phyloP scores from a whole-genome alignment of 2,329 filamentous ascomycete species.

The Aureobasidium pullulans region DNA sequence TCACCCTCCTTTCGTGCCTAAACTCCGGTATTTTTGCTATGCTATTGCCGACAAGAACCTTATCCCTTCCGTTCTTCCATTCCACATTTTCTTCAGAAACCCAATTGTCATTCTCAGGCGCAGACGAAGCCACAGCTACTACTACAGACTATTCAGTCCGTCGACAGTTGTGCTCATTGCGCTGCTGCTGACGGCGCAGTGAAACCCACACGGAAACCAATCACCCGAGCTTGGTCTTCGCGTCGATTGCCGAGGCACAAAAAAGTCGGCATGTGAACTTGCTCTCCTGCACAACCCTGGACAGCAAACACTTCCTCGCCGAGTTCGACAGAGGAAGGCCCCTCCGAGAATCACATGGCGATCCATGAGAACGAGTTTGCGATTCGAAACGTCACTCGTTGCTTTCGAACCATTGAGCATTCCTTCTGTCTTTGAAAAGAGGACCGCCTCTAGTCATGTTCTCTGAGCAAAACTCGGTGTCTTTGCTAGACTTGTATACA shows the following conservation, averaged over 20 bases:
- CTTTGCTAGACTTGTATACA: too few species aligned
- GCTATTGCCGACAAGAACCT: background rate
- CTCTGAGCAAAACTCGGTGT: too few species aligned
- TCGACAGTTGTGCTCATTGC: background rate
- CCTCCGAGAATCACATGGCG: too few species aligned
- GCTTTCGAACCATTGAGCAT: too few species aligned
- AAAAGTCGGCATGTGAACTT: slow-evolving; percentile 2
- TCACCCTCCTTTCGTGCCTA: background rate
- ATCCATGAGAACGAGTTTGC: too few species aligned
- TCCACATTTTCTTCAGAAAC: background rate
- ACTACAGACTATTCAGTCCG: background rate
- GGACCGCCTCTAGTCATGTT: too few species aligned
- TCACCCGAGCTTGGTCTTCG: background rate
- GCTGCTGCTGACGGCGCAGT: background rate
- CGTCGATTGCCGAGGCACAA: background rate
- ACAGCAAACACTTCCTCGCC: too few species aligned
- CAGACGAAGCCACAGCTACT: background rate
- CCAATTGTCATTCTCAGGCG: background rate
- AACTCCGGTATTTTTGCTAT: background rate
- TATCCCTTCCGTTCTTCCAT: background rate
- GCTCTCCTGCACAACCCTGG: background rate
- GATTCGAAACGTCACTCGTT: too few species aligned
- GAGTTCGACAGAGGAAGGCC: too few species aligned
- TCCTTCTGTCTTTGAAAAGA: too few species aligned
- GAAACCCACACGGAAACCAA: background rate